Percentiles rank a stretch among this genome's conserved stretches.
phyloP scores from a whole-genome alignment of 306 rosid species.

The Begonia loranthoides region DNA sequence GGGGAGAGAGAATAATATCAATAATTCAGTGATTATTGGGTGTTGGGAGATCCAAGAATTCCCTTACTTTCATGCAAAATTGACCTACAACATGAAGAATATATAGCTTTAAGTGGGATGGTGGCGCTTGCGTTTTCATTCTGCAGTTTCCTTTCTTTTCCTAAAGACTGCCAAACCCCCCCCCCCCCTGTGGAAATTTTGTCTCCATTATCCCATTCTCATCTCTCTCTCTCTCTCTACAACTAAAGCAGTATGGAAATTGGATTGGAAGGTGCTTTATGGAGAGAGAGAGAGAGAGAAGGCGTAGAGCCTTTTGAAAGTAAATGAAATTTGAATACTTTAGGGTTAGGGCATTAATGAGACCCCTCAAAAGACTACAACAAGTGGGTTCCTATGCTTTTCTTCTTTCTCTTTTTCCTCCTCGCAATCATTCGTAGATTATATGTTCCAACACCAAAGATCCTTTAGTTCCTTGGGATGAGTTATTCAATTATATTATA shows the following conservation, averaged over 20 bases:
- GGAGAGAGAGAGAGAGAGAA: conserved; percentile 16
- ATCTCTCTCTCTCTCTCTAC: conserved; percentile 13
- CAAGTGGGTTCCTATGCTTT: background rate
- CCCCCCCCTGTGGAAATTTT: conserved; percentile 69
- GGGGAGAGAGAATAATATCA: conserved; percentile 13
- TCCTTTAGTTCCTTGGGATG: background rate
- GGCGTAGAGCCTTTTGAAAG: conserved; percentile 1
- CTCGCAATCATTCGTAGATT: conserved; percentile 2
- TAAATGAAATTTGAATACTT: conserved; percentile 9
- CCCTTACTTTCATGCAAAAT: conserved; percentile 71
- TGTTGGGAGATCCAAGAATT: conserved; percentile 72
- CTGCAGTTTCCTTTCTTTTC: conserved; percentile 21
- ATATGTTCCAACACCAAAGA: background rate
- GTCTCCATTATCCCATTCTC: conserved; percentile 47
- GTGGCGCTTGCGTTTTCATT: conserved; percentile 13
- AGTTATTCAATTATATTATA: background rate
- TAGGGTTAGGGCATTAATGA: conserved; percentile 2
- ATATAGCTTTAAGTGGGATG: conserved; percentile 22
- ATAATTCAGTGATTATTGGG: conserved; percentile 53
- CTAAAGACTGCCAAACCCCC: conserved; percentile 72
- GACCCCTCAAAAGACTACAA: conserved; percentile 12
- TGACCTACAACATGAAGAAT: conserved; percentile 24
- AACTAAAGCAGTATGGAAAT: background rate
- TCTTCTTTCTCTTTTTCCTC: background rate
- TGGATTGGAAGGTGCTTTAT: conserved; percentile 16